phyloP scores from a whole-genome alignment of 441 rosid genomes.

The Croton setiger region DNA sequence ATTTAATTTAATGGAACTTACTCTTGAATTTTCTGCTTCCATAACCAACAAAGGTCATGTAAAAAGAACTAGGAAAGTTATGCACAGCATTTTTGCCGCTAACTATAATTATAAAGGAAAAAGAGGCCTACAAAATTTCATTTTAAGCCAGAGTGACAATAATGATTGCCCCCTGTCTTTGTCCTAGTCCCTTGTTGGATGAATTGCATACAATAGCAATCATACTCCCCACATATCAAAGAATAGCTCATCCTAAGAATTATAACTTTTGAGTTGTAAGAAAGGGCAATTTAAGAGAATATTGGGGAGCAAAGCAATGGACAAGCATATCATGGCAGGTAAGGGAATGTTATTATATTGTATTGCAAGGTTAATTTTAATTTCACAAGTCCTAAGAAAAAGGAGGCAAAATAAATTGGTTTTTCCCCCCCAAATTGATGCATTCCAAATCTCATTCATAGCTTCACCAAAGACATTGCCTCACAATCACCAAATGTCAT shows the following conservation, averaged over 20 bases:
- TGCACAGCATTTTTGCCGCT: background rate
- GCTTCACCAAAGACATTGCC: background rate
- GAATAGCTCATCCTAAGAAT: background rate
- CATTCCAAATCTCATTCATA: background rate
- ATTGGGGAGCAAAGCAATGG: background rate
- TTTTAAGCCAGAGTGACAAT: background rate
- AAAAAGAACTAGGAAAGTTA: background rate
- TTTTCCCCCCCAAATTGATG: background rate
- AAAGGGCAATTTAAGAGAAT: background rate
- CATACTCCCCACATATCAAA: constrained; percentile 5
- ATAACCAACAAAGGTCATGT: background rate
- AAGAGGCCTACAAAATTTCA: background rate
- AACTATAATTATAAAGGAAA: constrained; percentile 6
- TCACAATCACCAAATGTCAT: background rate
- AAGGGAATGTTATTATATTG: background rate
- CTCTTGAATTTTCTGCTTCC: background rate
- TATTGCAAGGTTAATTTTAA: no score
- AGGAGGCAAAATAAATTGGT: background rate
- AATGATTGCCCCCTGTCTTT: constrained; percentile 17
- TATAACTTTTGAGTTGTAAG: constrained; percentile 5
- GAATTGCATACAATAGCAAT: constrained; percentile 14
- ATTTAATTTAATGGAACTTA: background rate
- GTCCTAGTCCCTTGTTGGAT: background rate
- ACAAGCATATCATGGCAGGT: background rate
- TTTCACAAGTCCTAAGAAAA: background rate